Evolutionary conservation across 768 basidiomycete species (phyloP), one percentile per base, ranked within the genome.

Genomic region (Myochromella boudieri): DNA sequence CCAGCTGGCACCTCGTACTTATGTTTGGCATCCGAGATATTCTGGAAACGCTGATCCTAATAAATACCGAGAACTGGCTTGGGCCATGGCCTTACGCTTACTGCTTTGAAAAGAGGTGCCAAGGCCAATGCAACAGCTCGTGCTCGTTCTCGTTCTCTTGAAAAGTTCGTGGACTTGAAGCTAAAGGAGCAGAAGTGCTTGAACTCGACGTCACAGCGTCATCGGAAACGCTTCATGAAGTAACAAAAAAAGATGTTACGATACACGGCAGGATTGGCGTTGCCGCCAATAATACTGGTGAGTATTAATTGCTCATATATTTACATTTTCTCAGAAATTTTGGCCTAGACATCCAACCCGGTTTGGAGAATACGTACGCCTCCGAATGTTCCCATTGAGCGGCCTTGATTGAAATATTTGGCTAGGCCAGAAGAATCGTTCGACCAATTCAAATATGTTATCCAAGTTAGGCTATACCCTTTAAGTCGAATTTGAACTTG

Each of bases 61-160:
- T 21, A 5, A 27, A 4, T 27, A 51, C 54, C 31, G 3, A 40
- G 67, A 4, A 64, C 69, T 24, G 71, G 72, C 6, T 51, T 74
- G 21, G 74, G 72, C 5, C 62, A 65, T 6, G 60, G 68, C 18
- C 59, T 75, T 4, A 68, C 74, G 1, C 49, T 68, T 4, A 63
- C 64, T n/a, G 69, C 70, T 8, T 65, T 78, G 26, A 63, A 67
- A 14, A 65, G 76, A 8, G 74, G 73, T 9, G 75, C 78, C 50
- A 68, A 66, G 28, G 77, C 77, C 11, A 75, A 77, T 45, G 76
- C 75, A 1, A 75, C 77, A 4, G 67, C 66, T 4, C 65, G 74
- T 1, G 57, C 52, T 1, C 67, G 72, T 29, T n/a, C n/a, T n/a
- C n/a, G n/a, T n/a, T 68, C 65, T 4, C 51, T 71, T 15, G 45